Conservation (phyloP, 2,329 filamentous ascomycete genomes). For the Botrytis cinerea region DNA sequence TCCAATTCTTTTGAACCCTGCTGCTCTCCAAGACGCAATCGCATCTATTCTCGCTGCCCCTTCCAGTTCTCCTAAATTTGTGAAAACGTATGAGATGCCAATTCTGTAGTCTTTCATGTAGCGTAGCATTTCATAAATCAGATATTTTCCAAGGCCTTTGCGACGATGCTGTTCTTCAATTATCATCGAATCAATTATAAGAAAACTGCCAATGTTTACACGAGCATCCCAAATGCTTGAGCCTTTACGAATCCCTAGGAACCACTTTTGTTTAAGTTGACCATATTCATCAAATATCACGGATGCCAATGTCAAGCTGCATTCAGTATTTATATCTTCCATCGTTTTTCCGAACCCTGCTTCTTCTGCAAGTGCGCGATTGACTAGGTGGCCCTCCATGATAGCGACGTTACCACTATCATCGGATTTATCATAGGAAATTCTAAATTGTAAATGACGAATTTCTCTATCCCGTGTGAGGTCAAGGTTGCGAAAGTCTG, state of each 20-base stretch:
- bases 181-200: neutral
- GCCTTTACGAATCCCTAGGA: neutral
- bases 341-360: neutral
- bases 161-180: neutral
- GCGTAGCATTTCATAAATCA: neutral
- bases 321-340: neutral
- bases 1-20: neutral
- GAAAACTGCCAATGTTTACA: neutral
- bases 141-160: neutral
- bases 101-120: neutral
- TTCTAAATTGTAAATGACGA: neutral
- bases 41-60: neutral
- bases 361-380: neutral
- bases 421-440: neutral
- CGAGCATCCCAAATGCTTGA: conserved; percentile 8
- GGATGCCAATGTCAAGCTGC: neutral
- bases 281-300: neutral
- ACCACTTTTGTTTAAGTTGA: neutral
- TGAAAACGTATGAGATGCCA: neutral
- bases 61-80: neutral
- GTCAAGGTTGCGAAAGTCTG: neutral
- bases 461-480: neutral
- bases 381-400: neutral
- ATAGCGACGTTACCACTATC: neutral
- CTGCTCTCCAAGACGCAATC: conserved; percentile 2